Percentiles rank a stretch among this genome's conserved stretches.
These are phyloP conservation scores for Ulmus americana DNA, from an alignment of 331 rosid genomes.

Conservation along the genomic window DNA sequence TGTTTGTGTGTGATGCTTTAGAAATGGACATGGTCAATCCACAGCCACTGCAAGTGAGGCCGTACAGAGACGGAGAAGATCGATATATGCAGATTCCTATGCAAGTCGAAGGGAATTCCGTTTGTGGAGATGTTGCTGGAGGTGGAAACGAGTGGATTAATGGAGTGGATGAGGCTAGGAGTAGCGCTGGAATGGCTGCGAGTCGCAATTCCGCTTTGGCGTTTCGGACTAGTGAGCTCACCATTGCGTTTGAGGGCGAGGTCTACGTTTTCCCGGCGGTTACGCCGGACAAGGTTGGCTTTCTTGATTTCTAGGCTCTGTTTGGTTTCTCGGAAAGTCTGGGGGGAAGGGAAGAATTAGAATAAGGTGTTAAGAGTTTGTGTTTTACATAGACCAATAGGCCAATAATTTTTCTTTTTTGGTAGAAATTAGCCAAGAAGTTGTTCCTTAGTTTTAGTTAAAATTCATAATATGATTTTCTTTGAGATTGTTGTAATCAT, in stretches of 20 bases:
- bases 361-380: neutral
- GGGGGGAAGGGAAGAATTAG: neutral
- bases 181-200: conserved; percentile 3
- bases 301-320: neutral
- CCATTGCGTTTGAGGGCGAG: conserved; percentile 66
- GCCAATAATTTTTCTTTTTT: neutral
- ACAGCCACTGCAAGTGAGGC: conserved; percentile 33
- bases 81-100: conserved; percentile 22
- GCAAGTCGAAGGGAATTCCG: conserved; percentile 26
- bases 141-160: conserved; percentile 18
- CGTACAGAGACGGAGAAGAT: conserved; percentile 20
- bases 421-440: neutral
- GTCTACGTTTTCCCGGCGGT: conserved; percentile 70
- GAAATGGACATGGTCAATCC: conserved; percentile 38
- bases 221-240: conserved; percentile 57
- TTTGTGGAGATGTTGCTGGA: conserved; percentile 17
- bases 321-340: neutral
- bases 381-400: neutral
- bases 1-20: conserved; percentile 30
- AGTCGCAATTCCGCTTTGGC: conserved; percentile 15
- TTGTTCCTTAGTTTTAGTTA: neutral
- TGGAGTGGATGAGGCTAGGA: conserved; percentile 26
- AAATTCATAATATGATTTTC: neutral
- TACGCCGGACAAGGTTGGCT: conserved; percentile 55
- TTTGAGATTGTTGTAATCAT: neutral